These are phyloP conservation scores for Suhomyces xylopsoci DNA, from an alignment of 805 yeast genomes.

Conservation along the genomic window DNA sequence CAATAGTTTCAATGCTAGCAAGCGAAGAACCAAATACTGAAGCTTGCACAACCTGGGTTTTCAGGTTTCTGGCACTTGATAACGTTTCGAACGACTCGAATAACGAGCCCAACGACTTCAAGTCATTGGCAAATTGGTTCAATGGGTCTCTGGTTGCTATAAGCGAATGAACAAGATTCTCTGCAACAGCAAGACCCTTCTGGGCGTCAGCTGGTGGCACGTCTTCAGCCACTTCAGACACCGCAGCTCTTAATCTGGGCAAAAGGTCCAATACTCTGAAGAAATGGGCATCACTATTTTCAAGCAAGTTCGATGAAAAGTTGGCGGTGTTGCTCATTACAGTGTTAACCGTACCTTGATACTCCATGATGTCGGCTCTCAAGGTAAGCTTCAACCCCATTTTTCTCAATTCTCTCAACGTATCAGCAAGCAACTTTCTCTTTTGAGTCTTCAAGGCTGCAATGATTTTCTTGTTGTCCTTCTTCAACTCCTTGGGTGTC, in stretches of 20 bases:
- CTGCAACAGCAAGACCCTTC: constrained; percentile 73
- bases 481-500: constrained; percentile 69
- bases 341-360: constrained; percentile 60
- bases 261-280: constrained; percentile 72
- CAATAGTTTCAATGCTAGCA: constrained; percentile 15
- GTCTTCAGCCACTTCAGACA: constrained; percentile 62
- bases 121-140: constrained; percentile 23
- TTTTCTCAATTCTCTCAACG: constrained; percentile 67
- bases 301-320: constrained; percentile 35
- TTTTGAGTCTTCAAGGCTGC: constrained; percentile 81
- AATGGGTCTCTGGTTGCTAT: constrained; percentile 53
- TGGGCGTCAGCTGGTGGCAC: constrained; percentile 72
- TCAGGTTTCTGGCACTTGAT: constrained; percentile 10
- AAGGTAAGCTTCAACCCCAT: constrained; percentile 72
- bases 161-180: constrained; percentile 61
- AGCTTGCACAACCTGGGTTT: constrained; percentile 12
- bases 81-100: constrained; percentile 15
- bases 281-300: constrained; percentile 50
- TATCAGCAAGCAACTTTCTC: constrained; percentile 69
- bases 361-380: constrained; percentile 60
- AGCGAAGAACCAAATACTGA: constrained; percentile 17
- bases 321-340: constrained; percentile 56
- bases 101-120: constrained; percentile 12
- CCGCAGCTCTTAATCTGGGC: constrained; percentile 72
- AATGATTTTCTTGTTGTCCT: constrained; percentile 67